phyloP scores from a whole-genome alignment of 768 basidiomycete genomes.

The Suillus sp. region DNA sequence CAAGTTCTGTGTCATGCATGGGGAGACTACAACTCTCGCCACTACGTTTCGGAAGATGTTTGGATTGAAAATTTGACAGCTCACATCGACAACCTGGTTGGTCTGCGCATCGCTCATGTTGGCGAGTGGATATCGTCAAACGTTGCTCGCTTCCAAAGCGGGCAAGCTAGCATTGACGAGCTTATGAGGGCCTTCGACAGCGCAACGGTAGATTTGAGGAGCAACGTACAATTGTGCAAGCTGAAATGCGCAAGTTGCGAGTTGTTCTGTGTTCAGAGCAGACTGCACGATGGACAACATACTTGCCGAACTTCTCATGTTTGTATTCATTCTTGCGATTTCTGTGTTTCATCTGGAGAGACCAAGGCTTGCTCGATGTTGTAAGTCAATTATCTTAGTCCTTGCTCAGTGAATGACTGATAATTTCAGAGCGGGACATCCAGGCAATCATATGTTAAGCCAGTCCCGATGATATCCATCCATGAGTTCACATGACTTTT shows the following conservation, averaged over 20 bases:
- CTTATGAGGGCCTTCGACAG: slow-evolving; percentile 48
- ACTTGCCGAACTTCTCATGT: slow-evolving; percentile 52
- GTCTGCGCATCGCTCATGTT: slow-evolving; percentile 50
- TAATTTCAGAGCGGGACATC: slow-evolving; percentile 54
- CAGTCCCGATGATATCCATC: neutral
- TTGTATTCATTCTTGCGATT: slow-evolving; percentile 48
- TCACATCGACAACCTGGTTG: slow-evolving; percentile 42
- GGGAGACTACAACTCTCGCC: slow-evolving; percentile 35
- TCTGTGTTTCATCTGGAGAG: slow-evolving; percentile 36
- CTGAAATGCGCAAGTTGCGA: slow-evolving; percentile 50
- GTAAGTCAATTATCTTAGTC: slow-evolving; percentile 37
- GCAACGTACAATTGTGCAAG: slow-evolving; percentile 50
- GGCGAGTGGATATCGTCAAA: slow-evolving; percentile 54
- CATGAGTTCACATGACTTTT: neutral
- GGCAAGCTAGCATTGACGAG: slow-evolving; percentile 46
- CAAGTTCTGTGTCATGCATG: slow-evolving; percentile 23
- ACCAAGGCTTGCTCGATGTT: slow-evolving; percentile 45
- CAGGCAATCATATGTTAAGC: slow-evolving; percentile 52
- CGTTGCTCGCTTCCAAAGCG: slow-evolving; percentile 45
- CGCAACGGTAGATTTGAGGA: slow-evolving; percentile 46
- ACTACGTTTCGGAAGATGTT: slow-evolving; percentile 39
- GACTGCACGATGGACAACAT: slow-evolving; percentile 48
- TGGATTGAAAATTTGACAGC: slow-evolving; percentile 43
- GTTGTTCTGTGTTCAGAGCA: slow-evolving; percentile 48
- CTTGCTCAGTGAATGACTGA: neutral